Evolutionary conservation across 2,329 filamentous ascomycete genomes (phyloP), one percentile per base, ranked within the genome.

Genomic region (Dryadomyces quercus-mongolicae): DNA sequence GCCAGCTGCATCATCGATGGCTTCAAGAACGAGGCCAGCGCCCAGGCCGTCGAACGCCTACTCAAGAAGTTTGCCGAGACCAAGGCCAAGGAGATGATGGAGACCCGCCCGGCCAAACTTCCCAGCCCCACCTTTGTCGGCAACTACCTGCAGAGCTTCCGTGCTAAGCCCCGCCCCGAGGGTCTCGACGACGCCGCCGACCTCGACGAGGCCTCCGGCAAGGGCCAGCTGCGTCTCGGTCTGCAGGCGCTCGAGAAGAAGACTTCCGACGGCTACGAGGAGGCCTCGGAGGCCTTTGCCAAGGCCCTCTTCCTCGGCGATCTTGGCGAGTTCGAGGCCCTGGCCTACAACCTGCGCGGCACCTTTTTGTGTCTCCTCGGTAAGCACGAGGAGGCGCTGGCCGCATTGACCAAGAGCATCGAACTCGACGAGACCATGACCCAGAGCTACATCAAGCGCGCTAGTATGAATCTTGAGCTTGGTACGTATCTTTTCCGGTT

Each of bases 141-240:
- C 66, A 98, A 98, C 77, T 98, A 98, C 71, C 85, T 98, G 36
- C 92, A 97, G 74, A 97, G 92, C 74, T 98, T 98, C 86, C 86
- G 93, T 57, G 77, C 84, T 56, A 88, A 86, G 73, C 76, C 82
- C 49, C 80, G 88, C 2, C 92, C 93, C 4, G 81, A 77, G 58
- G 92, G 89, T 13, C 75, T 98, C 52, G 90, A 92, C 57, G 88
- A 94, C 61, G 78, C 82, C 8, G 82, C 76, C n/a, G 88, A 95
- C 60, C 70, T 96, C 50, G 71, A 81, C 45, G 82, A 91, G 62
- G 82, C 85, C 48, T 88, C 83, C 48, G 92, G 91, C 62, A 86
- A 86, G 73, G 91, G 86, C 43, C 86, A 95, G 69, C 72, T 98
- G 65, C 87, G 90, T 68, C 80, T 88, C 63, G 93, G 93, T 57